phyloP scores from a whole-genome alignment of 2,329 filamentous ascomycete genomes.

The Alternaria burnsii region DNA sequence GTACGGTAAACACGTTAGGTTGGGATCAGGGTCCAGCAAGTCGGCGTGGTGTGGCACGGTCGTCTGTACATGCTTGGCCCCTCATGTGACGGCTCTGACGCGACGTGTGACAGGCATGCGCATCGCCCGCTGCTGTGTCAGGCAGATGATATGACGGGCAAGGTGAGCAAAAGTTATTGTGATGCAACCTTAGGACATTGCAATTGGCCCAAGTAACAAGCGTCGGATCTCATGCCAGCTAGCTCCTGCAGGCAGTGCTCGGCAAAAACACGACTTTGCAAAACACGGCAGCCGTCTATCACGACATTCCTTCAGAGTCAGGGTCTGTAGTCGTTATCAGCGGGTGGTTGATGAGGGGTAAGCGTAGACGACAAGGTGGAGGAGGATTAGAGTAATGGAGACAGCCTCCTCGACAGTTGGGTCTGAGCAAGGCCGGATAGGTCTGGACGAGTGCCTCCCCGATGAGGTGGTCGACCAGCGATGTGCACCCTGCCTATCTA shows the following conservation, averaged over 20 bases:
- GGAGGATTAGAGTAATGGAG: neutral
- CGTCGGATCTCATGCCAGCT: slow-evolving; percentile 35
- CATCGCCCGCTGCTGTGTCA: no score
- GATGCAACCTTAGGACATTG: slow-evolving; percentile 33
- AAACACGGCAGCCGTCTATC: slow-evolving; percentile 17
- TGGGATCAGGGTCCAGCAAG: slow-evolving; percentile 28
- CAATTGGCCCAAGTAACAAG: slow-evolving; percentile 35
- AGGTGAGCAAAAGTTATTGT: slow-evolving; percentile 11
- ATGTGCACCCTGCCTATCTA: neutral
- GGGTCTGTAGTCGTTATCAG: neutral
- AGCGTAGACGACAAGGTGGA: neutral
- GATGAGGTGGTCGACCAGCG: neutral
- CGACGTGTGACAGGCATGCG: no score
- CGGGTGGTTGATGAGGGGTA: neutral
- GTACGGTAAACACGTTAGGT: slow-evolving; percentile 20
- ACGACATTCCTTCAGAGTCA: slow-evolving; percentile 6
- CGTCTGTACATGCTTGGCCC: slow-evolving; percentile 23
- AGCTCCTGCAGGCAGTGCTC: slow-evolving; percentile 33
- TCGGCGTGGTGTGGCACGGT: slow-evolving; percentile 19
- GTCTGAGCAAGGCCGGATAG: neutral
- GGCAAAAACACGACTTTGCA: slow-evolving; percentile 29
- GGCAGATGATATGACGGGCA: slow-evolving; percentile 1
- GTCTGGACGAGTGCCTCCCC: neutral
- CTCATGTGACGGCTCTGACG: slow-evolving; percentile 26
- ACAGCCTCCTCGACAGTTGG: neutral